A percentile compares a stretch with the other conserved stretches of the same genome.
phyloP scores from a whole-genome alignment of 371 early-diverging fungal genomes.

The Rhizopus stolonifer region DNA sequence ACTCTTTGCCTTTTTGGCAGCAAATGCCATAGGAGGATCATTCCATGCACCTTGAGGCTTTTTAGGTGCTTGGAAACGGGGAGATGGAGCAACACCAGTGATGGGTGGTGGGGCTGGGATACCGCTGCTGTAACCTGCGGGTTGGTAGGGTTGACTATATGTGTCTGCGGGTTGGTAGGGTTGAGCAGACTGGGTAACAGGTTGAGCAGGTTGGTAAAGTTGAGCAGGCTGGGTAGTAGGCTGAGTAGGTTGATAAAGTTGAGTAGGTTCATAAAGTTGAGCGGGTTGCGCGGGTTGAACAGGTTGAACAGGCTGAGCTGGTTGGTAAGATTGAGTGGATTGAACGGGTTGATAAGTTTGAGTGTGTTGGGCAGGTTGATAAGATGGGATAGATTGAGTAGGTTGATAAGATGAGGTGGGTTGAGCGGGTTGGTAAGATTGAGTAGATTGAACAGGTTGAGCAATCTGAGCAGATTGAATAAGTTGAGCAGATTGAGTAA shows the following conservation, averaged over 20 bases:
- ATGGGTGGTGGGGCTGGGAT: constrained; percentile 39
- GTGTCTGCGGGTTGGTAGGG: not conserved
- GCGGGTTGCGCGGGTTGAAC: too few relatives aligned
- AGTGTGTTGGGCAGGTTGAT: not conserved
- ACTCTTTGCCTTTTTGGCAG: constrained; percentile 28
- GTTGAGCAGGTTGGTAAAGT: not conserved
- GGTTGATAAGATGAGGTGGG: not conserved
- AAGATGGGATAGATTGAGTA: not conserved
- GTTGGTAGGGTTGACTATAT: constrained; percentile 3
- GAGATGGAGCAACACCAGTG: constrained; percentile 15
- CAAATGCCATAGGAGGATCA: constrained; percentile 51
- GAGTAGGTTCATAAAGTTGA: constrained; percentile 8
- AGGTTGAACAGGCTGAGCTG: too few relatives aligned
- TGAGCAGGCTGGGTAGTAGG: not conserved
- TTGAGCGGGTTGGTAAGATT: constrained; percentile 9
- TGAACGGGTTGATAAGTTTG: not conserved
- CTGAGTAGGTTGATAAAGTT: constrained; percentile 8
- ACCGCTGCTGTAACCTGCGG: not conserved
- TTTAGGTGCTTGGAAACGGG: constrained; percentile 21
- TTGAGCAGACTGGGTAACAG: not conserved
- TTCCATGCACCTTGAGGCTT: constrained; percentile 54
- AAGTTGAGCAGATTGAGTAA: constrained; percentile 1
- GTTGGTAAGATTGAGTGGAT: constrained; percentile 7
- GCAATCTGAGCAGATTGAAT: constrained; percentile 8
- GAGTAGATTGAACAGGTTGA: constrained; percentile 9